A percentile compares a stretch with the other conserved stretches of the same genome.
These are phyloP conservation scores for Cucumis cinereus DNA, from an alignment of 306 rosid genomes.

Conservation along the genomic window DNA sequence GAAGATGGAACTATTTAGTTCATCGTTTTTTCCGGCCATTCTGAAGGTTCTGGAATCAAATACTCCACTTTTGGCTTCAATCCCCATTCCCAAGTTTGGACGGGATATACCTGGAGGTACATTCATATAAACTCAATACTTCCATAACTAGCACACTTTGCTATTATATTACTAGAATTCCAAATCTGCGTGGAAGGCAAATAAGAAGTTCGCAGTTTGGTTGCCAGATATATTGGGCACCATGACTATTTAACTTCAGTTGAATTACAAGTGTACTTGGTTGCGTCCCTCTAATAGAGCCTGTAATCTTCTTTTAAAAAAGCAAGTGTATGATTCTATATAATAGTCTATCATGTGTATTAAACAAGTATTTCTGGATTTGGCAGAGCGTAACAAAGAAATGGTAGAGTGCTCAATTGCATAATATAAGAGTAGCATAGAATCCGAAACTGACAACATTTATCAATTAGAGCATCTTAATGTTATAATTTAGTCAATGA, in stretches of 20 bases:
- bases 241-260: not conserved
- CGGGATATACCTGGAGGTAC: slow-evolving; percentile 67
- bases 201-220: not conserved
- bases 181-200: not conserved
- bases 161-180: not conserved
- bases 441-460: too few species aligned
- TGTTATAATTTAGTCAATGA: not conserved
- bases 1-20: slow-evolving; percentile 79
- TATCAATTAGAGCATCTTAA: not conserved
- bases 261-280: not conserved
- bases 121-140: not conserved
- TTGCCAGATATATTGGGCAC: not conserved
- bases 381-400: not conserved
- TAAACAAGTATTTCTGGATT: not conserved
- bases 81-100: slow-evolving; percentile 65
- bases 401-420: not conserved
- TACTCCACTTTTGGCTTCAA: slow-evolving; percentile 60
- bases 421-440: not conserved
- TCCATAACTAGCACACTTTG: not conserved
- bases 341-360: not conserved
- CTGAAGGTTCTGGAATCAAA: slow-evolving; percentile 57
- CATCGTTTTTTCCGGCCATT: slow-evolving; percentile 78
- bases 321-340: not conserved
- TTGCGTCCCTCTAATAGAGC: not conserved
- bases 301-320: not conserved